Base-by-base conservation (phyloP, 352 stramenopile species). In the Nothophytophthora sp. region DNA sequence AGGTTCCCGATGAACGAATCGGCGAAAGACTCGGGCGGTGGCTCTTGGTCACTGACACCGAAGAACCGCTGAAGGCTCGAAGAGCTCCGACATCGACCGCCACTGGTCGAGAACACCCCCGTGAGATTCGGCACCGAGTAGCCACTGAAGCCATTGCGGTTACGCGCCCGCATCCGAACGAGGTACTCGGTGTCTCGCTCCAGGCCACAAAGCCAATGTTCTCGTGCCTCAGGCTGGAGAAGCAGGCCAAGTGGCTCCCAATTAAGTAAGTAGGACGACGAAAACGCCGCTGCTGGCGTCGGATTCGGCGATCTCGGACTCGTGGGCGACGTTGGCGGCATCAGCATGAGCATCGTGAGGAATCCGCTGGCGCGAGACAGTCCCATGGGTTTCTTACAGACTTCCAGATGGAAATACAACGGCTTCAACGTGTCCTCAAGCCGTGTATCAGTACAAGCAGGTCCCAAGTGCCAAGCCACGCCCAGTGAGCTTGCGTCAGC, bases 81-180 rank as follows among this genome's bases (percentile, higher is more conserved):
- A 12, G 47, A 29, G 5, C 50, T 58, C 5, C 39, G 53, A 38
- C 34, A 44, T 28, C 48, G 48, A 22, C 49, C 50, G 11, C 47
- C 41, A n/a, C 44, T 67, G 5, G 79, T 86, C 32, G 55, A 70
- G 28, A 86, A 90, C 15, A 74, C 69, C 2, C 68, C 51, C n/a
- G 60, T 65, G 10, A 82, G 33, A 29, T 56, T 81, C 12, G 65
- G 67, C 8, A 67, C n/a, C 6, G 74, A 81, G 41, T 79, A 90
- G n/a, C 68, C 60, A 32, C 79, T 79, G 40, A 70, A 76, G 2
- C 79, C 79, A 38, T 90, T 88, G 7, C 76, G 67, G 44, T 90
- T 90, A 9, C 73, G 62, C 1, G 64, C 60, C 13, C 75, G 64
- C 55, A 90, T 74, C 6, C 79, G 74, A 2, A 90, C 55, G 23